Conservation (phyloP, 2,329 filamentous ascomycete species). For the Orbilia brochopaga region DNA sequence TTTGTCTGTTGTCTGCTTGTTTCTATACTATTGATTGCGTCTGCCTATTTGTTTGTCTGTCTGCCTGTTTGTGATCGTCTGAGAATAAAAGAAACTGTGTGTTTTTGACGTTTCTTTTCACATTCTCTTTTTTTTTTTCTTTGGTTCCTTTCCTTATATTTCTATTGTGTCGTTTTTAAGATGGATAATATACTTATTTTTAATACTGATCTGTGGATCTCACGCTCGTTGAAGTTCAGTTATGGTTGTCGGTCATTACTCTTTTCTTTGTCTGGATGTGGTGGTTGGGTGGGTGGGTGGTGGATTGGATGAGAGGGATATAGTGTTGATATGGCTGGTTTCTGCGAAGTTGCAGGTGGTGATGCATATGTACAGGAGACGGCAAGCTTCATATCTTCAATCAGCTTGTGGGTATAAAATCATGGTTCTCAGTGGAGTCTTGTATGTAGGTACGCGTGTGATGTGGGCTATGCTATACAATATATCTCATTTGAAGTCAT, state of each 20-base stretch:
- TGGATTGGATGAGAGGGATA: no score
- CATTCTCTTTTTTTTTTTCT: slow-evolving; percentile 8
- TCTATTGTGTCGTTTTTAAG: slow-evolving; percentile 49
- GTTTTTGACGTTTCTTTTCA: background rate
- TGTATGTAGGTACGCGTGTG: background rate
- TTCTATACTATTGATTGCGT: no score
- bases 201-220: slow-evolving; percentile 27
- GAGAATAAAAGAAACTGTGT: slow-evolving; percentile 22
- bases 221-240: background rate
- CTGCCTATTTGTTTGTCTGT: background rate
- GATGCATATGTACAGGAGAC: no score
- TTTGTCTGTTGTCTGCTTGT: background rate
- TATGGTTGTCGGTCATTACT: background rate
- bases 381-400: no score
- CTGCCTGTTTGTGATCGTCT: slow-evolving; percentile 22
- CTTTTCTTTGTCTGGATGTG: background rate
- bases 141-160: slow-evolving; percentile 19
- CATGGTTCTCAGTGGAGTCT: no score
- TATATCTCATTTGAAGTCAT: no score
- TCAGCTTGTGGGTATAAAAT: no score
- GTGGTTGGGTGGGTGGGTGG: background rate
- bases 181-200: slow-evolving; percentile 50
- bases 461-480: background rate
- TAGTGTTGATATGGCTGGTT: no score
- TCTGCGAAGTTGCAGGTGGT: no score